Percentiles rank a stretch among this genome's conserved stretches.
phyloP scores from a whole-genome alignment of 2,329 filamentous ascomycete species.

The Pseudogymnoascus sp. region DNA sequence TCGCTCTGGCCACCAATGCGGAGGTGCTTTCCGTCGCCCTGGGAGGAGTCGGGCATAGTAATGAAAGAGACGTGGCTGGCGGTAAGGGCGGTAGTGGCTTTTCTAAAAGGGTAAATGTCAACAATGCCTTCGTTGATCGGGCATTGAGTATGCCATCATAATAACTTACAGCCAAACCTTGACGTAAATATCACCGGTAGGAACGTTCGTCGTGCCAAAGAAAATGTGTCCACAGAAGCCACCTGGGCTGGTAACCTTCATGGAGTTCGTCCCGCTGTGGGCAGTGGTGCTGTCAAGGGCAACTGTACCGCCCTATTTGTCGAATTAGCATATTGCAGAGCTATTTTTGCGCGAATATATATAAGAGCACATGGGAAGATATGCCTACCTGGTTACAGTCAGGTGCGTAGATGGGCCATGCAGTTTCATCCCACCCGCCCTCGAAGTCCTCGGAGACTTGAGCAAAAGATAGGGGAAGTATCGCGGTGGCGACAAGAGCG shows the following conservation, averaged over 20 bases:
- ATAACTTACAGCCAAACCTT: conserved; percentile 45
- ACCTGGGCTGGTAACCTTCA: conserved; percentile 43
- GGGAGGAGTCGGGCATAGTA: conserved; percentile 51
- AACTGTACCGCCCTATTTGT: conserved; percentile 37
- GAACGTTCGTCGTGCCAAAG: conserved; percentile 49
- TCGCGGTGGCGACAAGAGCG: conserved; percentile 37
- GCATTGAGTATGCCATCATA: background rate
- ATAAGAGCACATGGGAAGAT: too few species aligned
- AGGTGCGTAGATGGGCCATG: conserved; percentile 49
- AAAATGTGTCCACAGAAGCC: conserved; percentile 53
- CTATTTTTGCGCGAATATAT: background rate
- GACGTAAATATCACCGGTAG: conserved; percentile 49
- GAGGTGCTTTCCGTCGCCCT: conserved; percentile 48
- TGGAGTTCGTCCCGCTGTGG: conserved; percentile 47
- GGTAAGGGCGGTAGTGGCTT: conserved; percentile 48
- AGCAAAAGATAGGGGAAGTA: conserved; percentile 40
- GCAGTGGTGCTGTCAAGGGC: conserved; percentile 47
- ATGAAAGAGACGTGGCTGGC: conserved; percentile 54
- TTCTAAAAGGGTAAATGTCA: conserved; percentile 32
- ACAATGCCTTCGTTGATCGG: conserved; percentile 14
- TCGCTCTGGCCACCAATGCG: conserved; percentile 52
- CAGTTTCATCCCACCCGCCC: conserved; percentile 45
- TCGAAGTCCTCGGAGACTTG: conserved; percentile 49
- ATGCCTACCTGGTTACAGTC: conserved; percentile 49
- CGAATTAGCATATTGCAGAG: background rate